A percentile compares a stretch with the other conserved stretches of the same genome.
phyloP scores from a whole-genome alignment of 164 flowering plant species.

The Annona cherimola region DNA sequence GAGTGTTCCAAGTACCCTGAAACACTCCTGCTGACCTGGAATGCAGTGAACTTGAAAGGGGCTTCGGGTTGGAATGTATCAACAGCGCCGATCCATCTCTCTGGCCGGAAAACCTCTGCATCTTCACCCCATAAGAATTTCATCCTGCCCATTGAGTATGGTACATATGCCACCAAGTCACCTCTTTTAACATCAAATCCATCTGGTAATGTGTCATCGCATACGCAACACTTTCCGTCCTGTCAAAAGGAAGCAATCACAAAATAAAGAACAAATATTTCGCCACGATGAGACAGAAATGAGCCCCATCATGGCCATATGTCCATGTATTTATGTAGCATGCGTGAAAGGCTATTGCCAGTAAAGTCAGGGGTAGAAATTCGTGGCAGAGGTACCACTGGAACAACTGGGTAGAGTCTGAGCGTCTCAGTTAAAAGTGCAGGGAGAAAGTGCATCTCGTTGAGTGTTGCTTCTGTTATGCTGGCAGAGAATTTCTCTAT shows the following conservation, averaged over 20 bases:
- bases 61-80: conserved; percentile 52
- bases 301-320: neutral
- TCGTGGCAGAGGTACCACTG: conserved; percentile 41
- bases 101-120: conserved; percentile 55
- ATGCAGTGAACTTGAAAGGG: conserved; percentile 64
- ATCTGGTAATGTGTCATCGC: conserved; percentile 73
- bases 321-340: neutral
- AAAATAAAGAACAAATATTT: neutral
- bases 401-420: conserved; percentile 80
- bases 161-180: conserved; percentile 41
- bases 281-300: too few species aligned
- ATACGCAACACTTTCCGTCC: conserved; percentile 50
- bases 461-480: conserved; percentile 50
- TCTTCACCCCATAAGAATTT: conserved; percentile 69
- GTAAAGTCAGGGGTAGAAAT: neutral
- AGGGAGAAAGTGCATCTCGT: conserved; percentile 78
- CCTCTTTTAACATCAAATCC: conserved; percentile 54
- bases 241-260: neutral
- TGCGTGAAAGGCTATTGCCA: neutral
- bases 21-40: conserved; percentile 36
- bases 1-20: neutral
- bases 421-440: conserved; percentile 73
- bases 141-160: conserved; percentile 84
- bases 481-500: conserved; percentile 31
- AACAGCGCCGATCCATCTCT: conserved; percentile 56